These are phyloP conservation scores for Chytriomyces sp. DNA, from an alignment of 192 early-diverging fungal genomes.

Conservation along the genomic window DNA sequence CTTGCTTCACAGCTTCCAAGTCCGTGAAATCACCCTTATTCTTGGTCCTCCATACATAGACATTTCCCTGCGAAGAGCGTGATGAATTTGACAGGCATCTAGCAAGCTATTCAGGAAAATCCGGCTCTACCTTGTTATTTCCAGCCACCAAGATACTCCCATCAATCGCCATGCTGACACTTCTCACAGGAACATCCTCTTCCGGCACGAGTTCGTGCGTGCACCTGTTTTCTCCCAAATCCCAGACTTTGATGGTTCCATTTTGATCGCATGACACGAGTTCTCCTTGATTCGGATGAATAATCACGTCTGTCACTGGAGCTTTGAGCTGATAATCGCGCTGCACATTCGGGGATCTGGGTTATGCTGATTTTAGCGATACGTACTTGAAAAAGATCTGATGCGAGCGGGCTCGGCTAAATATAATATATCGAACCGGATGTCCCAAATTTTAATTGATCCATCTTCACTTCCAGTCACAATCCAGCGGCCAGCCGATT, in stretches of 20 bases:
- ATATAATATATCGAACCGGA: slow-evolving; percentile 41
- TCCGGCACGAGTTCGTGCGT: slow-evolving; percentile 70
- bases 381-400: neutral
- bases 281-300: slow-evolving; percentile 69
- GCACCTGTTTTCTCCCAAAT: slow-evolving; percentile 63
- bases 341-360: slow-evolving; percentile 61
- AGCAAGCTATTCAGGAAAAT: neutral
- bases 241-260: slow-evolving; percentile 64
- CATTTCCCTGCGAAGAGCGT: slow-evolving; percentile 65
- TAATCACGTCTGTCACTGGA: slow-evolving; percentile 65
- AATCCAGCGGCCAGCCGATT: slow-evolving; percentile 64
- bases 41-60: slow-evolving; percentile 62
- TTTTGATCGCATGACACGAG: slow-evolving; percentile 65
- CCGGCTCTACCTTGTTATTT: slow-evolving; percentile 77
- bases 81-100: neutral
- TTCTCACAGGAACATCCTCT: slow-evolving; percentile 80
- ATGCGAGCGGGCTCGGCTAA: neutral
- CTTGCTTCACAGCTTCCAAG: slow-evolving; percentile 72
- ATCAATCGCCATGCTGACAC: slow-evolving; percentile 82
- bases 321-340: slow-evolving; percentile 63
- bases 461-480: slow-evolving; percentile 65
- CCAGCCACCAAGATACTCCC: slow-evolving; percentile 80
- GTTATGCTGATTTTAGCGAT: neutral
- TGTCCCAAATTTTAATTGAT: slow-evolving; percentile 68
- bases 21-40: slow-evolving; percentile 56